A percentile compares a stretch with the other conserved stretches of the same genome.
Evolutionary conservation across 768 basidiomycete species (phyloP).

Genomic region (Agaricus sinodeliciosus): DNA sequence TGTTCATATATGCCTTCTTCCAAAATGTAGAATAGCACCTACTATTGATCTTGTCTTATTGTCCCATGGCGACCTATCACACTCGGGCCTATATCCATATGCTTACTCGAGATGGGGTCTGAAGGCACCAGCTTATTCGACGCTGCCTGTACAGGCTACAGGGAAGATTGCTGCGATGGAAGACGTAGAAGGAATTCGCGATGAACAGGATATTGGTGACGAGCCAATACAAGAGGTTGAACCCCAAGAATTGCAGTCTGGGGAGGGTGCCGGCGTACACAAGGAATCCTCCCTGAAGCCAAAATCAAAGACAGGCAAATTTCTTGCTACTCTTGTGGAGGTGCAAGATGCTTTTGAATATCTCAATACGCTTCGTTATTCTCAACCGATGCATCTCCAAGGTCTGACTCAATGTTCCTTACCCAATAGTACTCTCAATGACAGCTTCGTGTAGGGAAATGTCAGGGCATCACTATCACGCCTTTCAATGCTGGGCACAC

Average conservation of each 20-base stretch:
- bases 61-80: conserved; percentile 87
- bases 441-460: conserved; percentile 53
- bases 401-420: conserved; percentile 37
- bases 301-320: conserved; percentile 40
- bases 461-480: conserved; percentile 88
- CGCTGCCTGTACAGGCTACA: conserved; percentile 94
- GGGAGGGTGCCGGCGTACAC: conserved; percentile 9
- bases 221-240: conserved; percentile 21
- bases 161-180: conserved; percentile 87
- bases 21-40: conserved; percentile 58
- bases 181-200: conserved; percentile 76
- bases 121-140: conserved; percentile 87
- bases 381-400: conserved; percentile 91
- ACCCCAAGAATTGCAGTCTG: conserved; percentile 15
- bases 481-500: conserved; percentile 95
- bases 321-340: conserved; percentile 72
- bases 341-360: conserved; percentile 91
- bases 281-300: conserved; percentile 7
- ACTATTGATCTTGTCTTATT: conserved; percentile 86
- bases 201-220: conserved; percentile 65
- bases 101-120: conserved; percentile 85
- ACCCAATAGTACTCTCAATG: neutral
- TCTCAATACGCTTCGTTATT: conserved; percentile 88
- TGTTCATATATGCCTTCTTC: conserved; percentile 9
- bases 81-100: conserved; percentile 90